Evolutionary conservation across 2,329 filamentous ascomycete genomes (phyloP).

Genomic region (Tolypocladium cylindrosporum): DNA sequence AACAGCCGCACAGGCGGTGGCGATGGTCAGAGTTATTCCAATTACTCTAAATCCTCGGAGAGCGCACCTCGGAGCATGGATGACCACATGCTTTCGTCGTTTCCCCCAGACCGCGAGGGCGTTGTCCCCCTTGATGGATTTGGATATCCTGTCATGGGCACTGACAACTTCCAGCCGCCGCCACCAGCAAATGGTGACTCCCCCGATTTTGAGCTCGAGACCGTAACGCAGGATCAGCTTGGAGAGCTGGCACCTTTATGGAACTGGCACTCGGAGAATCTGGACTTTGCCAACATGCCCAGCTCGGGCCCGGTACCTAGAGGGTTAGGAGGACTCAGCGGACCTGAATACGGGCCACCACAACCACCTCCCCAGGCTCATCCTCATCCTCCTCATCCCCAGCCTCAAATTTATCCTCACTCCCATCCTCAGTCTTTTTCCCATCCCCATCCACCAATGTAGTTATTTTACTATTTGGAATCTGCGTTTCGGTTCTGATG

Average conservation of each 20-base stretch:
- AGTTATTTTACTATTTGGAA: background rate
- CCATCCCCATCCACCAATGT: background rate
- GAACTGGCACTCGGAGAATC: slow-evolving; percentile 13
- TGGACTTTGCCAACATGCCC: slow-evolving; percentile 5
- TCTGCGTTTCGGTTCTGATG: background rate
- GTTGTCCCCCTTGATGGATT: background rate
- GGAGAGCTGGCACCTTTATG: slow-evolving; percentile 13
- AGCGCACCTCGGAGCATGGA: background rate
- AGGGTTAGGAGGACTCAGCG: background rate
- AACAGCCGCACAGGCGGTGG: background rate
- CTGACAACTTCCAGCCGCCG: background rate
- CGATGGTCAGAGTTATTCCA: background rate
- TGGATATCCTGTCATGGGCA: background rate
- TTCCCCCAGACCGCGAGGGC: background rate
- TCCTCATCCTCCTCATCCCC: background rate
- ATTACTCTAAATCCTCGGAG: slow-evolving; percentile 1
- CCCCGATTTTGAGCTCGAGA: slow-evolving; percentile 9
- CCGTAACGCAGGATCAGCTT: slow-evolving; percentile 11
- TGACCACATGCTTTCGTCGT: slow-evolving; percentile 1
- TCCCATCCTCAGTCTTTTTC: background rate
- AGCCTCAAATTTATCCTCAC: background rate
- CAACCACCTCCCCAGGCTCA: background rate
- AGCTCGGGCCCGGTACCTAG: background rate
- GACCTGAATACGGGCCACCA: background rate
- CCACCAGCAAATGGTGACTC: slow-evolving; percentile 1